Evolutionary conservation across 2,329 filamentous ascomycete genomes (phyloP), one percentile per base, ranked within the genome.

Genomic region (Exserohilum turcica): DNA sequence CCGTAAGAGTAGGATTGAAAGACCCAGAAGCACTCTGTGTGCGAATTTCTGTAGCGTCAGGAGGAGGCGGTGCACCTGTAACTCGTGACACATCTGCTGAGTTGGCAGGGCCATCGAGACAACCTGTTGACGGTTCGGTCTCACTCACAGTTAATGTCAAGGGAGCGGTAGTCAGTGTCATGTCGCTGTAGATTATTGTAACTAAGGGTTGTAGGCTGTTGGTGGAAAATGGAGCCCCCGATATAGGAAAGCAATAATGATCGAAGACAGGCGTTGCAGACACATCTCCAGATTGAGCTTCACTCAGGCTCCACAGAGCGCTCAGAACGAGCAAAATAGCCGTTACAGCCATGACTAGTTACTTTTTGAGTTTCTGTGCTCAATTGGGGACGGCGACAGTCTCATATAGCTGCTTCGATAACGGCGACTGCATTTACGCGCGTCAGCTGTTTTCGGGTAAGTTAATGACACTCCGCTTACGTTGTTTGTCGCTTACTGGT

Each of bases 211-310:
- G 15, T 37, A 45, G 12, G 16, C 43, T 45, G 19, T 45, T 16
- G 13, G 43, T 28, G 19, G 32, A 28, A 12, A 45, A 45, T 3
- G 43, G 43, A 36, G 12, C 19, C 13, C 43, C 43, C 8, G 43
- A 45, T 37, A 28, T 45, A 24, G 43, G 43, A 33, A 45, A 45
- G 43, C 43, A 45, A 45, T 45, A 45, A 18, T 45, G 43, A 31
- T 45, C 28, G 8, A 33, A 6, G 3, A 37, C 33, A 19, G 32
- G 15, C 32, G 19, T 32, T 4, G 21, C 15, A 37, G 43, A 45
- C 12, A 32, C 19, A 37, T 37, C 31, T 15, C 13, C 31, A 27
- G 31, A 45, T 15, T 36, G 43, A 10, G 43, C 43, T 29, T 35
- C 21, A 46, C 43, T 46, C 13, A 21, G 24, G 29, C 43, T n/a